phyloP scores from a whole-genome alignment of 2,329 filamentous ascomycete genomes.

The Gremmenia infestans region DNA sequence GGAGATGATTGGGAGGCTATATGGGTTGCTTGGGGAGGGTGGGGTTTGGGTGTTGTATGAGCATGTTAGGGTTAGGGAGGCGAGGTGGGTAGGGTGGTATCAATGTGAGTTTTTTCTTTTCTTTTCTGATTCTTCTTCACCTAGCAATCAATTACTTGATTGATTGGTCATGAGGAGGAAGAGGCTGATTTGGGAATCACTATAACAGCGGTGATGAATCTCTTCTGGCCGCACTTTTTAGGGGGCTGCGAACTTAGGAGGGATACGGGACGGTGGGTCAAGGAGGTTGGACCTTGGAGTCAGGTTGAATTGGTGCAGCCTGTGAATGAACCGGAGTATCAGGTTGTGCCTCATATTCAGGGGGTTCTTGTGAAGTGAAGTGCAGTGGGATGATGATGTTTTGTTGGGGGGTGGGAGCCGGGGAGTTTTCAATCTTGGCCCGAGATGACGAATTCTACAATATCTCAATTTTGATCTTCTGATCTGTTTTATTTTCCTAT shows the following conservation, averaged over 20 bases:
- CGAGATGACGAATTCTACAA: too few species aligned
- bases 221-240: slow-evolving; percentile 26
- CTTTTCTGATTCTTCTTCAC: too few species aligned
- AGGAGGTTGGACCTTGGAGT: slow-evolving; percentile 23
- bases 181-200: not conserved
- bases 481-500: too few species aligned
- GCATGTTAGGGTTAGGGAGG: slow-evolving; percentile 24
- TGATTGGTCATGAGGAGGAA: too few species aligned
- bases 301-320: slow-evolving; percentile 24
- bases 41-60: slow-evolving; percentile 29
- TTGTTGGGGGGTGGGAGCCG: not conserved
- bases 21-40: slow-evolving; percentile 23
- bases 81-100: slow-evolving; percentile 18
- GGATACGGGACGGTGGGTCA: slow-evolving; percentile 24
- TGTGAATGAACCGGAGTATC: slow-evolving; percentile 18
- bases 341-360: slow-evolving; percentile 25
- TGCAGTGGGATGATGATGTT: not conserved
- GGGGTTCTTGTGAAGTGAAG: slow-evolving; percentile 25
- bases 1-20: slow-evolving; percentile 23
- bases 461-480: too few species aligned
- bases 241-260: slow-evolving; percentile 27
- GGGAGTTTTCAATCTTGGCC: too few species aligned
- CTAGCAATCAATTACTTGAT: too few species aligned
- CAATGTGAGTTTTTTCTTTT: slow-evolving; percentile 20
- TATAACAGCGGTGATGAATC: slow-evolving; percentile 18